phyloP scores from a whole-genome alignment of 306 rosid species.

The Inga leiocalycina region DNA sequence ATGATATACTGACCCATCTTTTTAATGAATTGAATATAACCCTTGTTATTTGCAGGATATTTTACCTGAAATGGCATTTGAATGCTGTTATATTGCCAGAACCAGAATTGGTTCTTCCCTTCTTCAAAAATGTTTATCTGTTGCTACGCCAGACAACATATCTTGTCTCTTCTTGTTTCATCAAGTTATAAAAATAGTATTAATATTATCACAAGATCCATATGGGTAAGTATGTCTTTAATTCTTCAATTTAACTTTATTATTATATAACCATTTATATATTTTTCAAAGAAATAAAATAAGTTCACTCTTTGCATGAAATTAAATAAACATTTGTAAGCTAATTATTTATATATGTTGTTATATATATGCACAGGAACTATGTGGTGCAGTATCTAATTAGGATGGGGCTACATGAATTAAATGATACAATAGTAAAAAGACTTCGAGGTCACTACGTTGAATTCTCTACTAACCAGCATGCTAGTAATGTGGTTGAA shows the following conservation, averaged over 20 bases:
- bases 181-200: conserved; percentile 11
- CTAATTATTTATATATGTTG: neutral
- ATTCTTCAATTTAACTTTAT: neutral
- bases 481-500: conserved; percentile 59
- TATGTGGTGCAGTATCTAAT: conserved; percentile 48
- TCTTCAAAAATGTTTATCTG: conserved; percentile 34
- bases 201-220: conserved; percentile 34
- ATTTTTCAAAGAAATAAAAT: too few relatives aligned
- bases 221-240: conserved; percentile 44
- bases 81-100: conserved; percentile 35
- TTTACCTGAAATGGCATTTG: conserved; percentile 25
- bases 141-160: neutral
- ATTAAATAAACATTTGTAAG: neutral
- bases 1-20: neutral
- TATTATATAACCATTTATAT: neutral
- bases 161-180: neutral
- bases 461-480: conserved; percentile 41
- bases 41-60: conserved; percentile 34
- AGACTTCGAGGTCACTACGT: conserved; percentile 22
- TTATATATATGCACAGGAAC: conserved; percentile 36
- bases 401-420: neutral
- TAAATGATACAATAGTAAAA: neutral
- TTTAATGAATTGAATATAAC: conserved; percentile 13
- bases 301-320: neutral
- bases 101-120: conserved; percentile 39